A percentile compares a stretch with the other conserved stretches of the same genome.
These are phyloP conservation scores for Cyberlindnera americana DNA, from an alignment of 805 yeast genomes.

Conservation along the genomic window DNA sequence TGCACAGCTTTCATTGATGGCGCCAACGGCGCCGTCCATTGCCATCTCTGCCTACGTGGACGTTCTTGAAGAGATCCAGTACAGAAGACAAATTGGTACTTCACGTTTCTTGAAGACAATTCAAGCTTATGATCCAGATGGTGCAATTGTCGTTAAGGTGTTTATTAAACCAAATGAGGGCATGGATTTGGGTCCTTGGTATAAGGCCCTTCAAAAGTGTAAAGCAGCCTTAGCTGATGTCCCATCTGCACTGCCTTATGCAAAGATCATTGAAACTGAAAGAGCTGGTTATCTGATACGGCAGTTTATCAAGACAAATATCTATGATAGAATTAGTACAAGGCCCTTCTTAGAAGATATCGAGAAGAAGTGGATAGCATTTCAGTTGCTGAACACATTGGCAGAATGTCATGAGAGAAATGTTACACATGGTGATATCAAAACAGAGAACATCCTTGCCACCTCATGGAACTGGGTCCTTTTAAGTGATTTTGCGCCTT, in stretches of 20 bases:
- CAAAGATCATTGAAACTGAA: slow-evolving; percentile 76
- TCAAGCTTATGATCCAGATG: slow-evolving; percentile 70
- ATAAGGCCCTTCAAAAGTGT: slow-evolving; percentile 30
- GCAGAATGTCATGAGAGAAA: slow-evolving; percentile 57
- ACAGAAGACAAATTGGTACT: slow-evolving; percentile 69
- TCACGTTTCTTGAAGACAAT: slow-evolving; percentile 85
- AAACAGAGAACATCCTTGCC: slow-evolving; percentile 82
- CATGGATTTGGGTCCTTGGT: slow-evolving; percentile 23
- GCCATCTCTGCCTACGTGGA: slow-evolving; percentile 88
- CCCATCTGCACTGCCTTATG: slow-evolving; percentile 68
- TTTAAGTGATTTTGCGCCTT: slow-evolving; percentile 77
- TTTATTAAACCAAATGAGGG: slow-evolving; percentile 67
- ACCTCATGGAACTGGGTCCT: slow-evolving; percentile 88
- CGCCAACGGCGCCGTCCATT: slow-evolving; percentile 90
- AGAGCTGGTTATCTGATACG: slow-evolving; percentile 89
- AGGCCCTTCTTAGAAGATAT: slow-evolving; percentile 81
- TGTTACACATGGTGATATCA: slow-evolving; percentile 85
- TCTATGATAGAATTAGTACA: slow-evolving; percentile 84
- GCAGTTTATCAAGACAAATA: slow-evolving; percentile 70
- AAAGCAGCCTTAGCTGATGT: slow-evolving; percentile 41
- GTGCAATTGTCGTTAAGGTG: slow-evolving; percentile 73
- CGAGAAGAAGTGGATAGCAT: slow-evolving; percentile 82
- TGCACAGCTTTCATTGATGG: slow-evolving; percentile 74
- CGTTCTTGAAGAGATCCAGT: slow-evolving; percentile 71
- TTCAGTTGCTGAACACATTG: slow-evolving; percentile 68